phyloP scores from a whole-genome alignment of 345 rosid species.

The Salix brachista region DNA sequence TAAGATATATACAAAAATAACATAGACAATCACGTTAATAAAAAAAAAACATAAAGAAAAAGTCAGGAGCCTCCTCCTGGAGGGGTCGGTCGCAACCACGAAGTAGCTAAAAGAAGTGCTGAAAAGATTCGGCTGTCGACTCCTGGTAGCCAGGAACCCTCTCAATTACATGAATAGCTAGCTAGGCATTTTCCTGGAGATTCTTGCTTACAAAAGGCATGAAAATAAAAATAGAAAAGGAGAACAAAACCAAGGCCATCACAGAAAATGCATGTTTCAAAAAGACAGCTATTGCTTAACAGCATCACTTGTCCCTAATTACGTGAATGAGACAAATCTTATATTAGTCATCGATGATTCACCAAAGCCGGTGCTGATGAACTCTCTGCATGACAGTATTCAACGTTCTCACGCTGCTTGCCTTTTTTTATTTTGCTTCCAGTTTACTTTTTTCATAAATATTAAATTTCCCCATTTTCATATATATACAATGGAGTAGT shows the following conservation, averaged over 20 bases:
- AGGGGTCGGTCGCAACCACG: too few relatives aligned
- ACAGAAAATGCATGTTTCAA: conserved; percentile 13
- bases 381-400: conserved; percentile 7
- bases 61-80: too few relatives aligned
- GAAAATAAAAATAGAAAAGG: background rate
- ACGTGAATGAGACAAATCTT: background rate
- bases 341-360: background rate
- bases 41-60: too few relatives aligned
- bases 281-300: conserved; percentile 15
- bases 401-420: conserved; percentile 17
- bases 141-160: too few relatives aligned
- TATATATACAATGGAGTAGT: background rate
- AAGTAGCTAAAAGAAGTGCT: too few relatives aligned
- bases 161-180: too few relatives aligned
- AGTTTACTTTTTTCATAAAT: background rate
- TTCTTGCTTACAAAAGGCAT: background rate
- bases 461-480: background rate
- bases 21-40: too few relatives aligned
- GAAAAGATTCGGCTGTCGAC: too few relatives aligned
- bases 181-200: too few relatives aligned
- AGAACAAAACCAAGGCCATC: background rate
- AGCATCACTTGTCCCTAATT: background rate
- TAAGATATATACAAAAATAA: too few relatives aligned
- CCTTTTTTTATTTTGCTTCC: conserved; percentile 9
- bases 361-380: background rate